phyloP scores from a whole-genome alignment of 2,329 filamentous ascomycete species.

The Chaetomium olivaceum region DNA sequence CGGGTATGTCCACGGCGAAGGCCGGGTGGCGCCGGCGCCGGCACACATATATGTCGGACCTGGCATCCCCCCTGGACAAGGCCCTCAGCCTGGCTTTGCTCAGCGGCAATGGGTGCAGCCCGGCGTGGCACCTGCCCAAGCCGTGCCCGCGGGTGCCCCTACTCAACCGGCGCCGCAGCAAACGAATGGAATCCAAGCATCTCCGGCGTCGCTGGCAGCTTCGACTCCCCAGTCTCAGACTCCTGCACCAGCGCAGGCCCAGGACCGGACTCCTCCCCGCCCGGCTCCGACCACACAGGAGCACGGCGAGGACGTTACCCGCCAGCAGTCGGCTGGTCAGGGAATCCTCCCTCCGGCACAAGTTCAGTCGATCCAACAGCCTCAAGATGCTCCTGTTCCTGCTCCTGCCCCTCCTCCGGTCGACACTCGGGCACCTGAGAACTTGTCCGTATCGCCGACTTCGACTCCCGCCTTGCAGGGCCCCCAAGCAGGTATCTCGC shows the following conservation, averaged over 20 bases:
- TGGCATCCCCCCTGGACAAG: constrained; percentile 19
- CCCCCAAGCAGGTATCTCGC: constrained; percentile 12
- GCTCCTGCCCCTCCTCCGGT: not conserved
- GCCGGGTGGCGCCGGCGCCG: constrained; percentile 29
- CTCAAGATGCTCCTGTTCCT: not conserved
- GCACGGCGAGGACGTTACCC: not conserved
- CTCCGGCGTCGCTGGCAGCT: not conserved
- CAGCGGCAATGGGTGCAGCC: constrained; percentile 21
- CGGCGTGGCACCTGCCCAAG: constrained; percentile 4
- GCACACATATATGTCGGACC: constrained; percentile 29
- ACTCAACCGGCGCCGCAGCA: constrained; percentile 12
- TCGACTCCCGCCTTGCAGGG: constrained; percentile 12
- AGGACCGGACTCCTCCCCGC: constrained; percentile 5
- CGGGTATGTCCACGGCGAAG: constrained; percentile 32
- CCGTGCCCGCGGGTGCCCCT: not conserved
- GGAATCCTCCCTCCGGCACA: not conserved
- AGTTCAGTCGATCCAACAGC: not conserved
- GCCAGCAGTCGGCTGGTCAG: not conserved
- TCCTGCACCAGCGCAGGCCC: constrained; percentile 9
- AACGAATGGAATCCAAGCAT: not conserved
- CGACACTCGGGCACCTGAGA: not conserved
- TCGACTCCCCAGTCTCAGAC: constrained; percentile 9
- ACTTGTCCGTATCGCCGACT: constrained; percentile 9
- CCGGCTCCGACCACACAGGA: not conserved
- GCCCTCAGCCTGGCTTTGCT: constrained; percentile 15